Evolutionary conservation across 495 filamentous ascomycete species (phyloP), one percentile per base, ranked within the genome.

Genomic region (Copromyces sp.): DNA sequence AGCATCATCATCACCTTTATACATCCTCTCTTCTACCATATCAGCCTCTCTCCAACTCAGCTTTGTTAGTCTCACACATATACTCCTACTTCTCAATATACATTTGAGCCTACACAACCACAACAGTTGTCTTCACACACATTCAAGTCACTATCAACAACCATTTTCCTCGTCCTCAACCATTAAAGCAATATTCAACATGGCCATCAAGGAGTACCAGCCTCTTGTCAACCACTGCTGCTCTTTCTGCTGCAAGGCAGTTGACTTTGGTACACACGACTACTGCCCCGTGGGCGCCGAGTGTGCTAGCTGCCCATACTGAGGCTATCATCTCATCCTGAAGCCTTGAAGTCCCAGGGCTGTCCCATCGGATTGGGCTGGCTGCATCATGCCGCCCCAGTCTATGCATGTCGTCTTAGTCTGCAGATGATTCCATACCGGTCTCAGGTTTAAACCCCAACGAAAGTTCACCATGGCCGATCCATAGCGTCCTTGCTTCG

Each of bases 191-290:
- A 37, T 59, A 12, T 40, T 74, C 79, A 79, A 74, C 72, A 86
- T 86, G 84, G 82, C 80, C 77, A 80, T 83, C 80, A 79, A 81
- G 73, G 84, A 84, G 74, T 75, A 73, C 74, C 77, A 83, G 73
- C 78, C 82, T 74, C 83, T 84, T 71, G 84, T 86, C 80, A 79
- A 85, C 80, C 73, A 83, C 69, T 86, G 84, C 82, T 86, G 84
- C 84, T 83, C 83, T 35, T 86, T 83, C 73, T 86, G 84, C 81
- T 86, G 84, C 83, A 85, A 84, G 78, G 84, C 84, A 47, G 78
- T 84, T 71, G 84, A 86, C 78, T 86, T 84, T 42, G 84, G 84
- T 74, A 86, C 84, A 45, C 84, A 86, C 75, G 84, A 86, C 75
- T 86, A 84, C 78, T 86, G 84, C 82, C 82, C 82, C 24, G 75